phyloP scores from a whole-genome alignment of 352 stramenopile genomes.

The Aphanomyces cochlioides region DNA sequence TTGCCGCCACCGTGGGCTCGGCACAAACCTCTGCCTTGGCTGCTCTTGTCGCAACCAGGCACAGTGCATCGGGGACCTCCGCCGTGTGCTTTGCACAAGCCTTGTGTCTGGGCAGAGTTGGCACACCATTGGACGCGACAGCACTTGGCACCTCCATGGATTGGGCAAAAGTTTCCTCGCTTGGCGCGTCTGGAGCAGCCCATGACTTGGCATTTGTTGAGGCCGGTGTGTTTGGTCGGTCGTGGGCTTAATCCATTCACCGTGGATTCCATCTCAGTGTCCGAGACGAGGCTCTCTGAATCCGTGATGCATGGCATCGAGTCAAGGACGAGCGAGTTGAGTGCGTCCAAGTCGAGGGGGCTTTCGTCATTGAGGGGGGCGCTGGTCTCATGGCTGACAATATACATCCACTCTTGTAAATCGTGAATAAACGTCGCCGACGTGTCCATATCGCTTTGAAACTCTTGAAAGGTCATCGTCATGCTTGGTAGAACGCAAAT shows the following conservation, averaged over 20 bases:
- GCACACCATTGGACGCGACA: conserved; percentile 15
- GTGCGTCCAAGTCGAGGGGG: not conserved
- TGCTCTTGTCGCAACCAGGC: not conserved
- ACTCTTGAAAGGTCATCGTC: not conserved
- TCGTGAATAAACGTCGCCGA: not conserved
- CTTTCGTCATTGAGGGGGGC: not conserved
- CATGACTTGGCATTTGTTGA: conserved; percentile 75
- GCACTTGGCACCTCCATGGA: conserved; percentile 80
- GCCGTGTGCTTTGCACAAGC: conserved; percentile 22
- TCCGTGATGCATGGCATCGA: not conserved
- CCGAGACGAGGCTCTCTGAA: too few relatives aligned
- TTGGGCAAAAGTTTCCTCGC: conserved; percentile 83
- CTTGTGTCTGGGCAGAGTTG: conserved; percentile 18
- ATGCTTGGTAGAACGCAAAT: not conserved
- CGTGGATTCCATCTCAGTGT: too few relatives aligned
- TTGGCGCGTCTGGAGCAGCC: conserved; percentile 81
- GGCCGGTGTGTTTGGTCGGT: conserved; percentile 50
- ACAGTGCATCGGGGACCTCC: conserved; percentile 17
- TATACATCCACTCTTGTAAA: conserved; percentile 2
- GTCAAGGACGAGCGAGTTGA: not conserved
- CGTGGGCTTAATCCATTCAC: conserved; percentile 38
- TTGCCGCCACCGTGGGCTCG: conserved; percentile 23
- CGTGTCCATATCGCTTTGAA: not conserved
- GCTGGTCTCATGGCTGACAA: not conserved
- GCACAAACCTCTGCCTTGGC: conserved; percentile 3